These are phyloP conservation scores for Orbilia javanica DNA, from an alignment of 2,329 filamentous ascomycete species.

Conservation along the genomic window DNA sequence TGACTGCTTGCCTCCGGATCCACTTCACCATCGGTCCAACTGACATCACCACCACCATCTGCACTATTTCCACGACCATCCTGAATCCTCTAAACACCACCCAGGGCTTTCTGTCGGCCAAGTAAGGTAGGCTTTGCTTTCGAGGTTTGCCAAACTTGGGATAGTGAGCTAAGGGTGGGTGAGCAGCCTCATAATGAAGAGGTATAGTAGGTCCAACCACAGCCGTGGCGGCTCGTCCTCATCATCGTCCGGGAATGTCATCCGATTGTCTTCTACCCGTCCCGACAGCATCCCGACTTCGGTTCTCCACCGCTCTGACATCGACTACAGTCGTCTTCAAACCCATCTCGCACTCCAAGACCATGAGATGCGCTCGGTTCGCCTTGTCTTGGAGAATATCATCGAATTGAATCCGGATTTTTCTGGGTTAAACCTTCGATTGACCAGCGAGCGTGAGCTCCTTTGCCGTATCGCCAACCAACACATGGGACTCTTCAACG, in stretches of 20 bases:
- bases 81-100: not conserved
- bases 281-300: constrained; percentile 40
- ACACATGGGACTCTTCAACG: constrained; percentile 1
- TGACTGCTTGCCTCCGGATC: not conserved
- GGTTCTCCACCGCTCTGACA: constrained; percentile 16
- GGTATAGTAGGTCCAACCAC: not conserved
- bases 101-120: not conserved
- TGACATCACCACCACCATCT: not conserved
- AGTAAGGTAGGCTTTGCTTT: not conserved
- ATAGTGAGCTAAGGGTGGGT: not conserved
- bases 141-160: not conserved
- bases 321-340: constrained; percentile 15
- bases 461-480: constrained; percentile 32
- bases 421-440: constrained; percentile 30
- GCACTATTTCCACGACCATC: not conserved
- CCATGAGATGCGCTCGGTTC: constrained; percentile 23
- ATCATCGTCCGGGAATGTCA: not conserved
- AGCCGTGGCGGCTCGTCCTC: not conserved
- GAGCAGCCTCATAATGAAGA: constrained; percentile 1
- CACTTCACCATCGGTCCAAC: not conserved
- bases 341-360: constrained; percentile 8
- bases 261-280: constrained; percentile 8
- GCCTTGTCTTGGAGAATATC: constrained; percentile 1
- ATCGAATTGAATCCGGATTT: constrained; percentile 31
- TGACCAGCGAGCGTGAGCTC: constrained; percentile 31